Evolutionary conservation across 1,284 basidiomycete genomes (phyloP), one percentile per base, ranked within the genome.

Genomic region (Cryptococcus sp.): DNA sequence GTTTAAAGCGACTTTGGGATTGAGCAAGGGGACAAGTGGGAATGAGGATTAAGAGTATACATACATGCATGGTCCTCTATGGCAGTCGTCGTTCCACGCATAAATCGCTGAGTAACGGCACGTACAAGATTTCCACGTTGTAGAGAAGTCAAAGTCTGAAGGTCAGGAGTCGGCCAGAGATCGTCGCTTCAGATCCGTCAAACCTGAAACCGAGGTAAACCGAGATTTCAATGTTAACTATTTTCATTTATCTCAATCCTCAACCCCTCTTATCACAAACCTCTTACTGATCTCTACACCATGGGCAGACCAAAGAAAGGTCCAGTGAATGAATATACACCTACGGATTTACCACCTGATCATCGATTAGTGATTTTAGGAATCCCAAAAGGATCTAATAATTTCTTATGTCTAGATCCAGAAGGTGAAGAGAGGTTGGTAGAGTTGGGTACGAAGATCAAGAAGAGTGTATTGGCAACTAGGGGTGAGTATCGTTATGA

Each of bases 301-400:
- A 59, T 59, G 58, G 45, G 37, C 51, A 46, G 58, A 10, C 43
- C 48, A 11, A 23, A 23, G 23, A 52, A 56, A 53, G 44, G 49
- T 4, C 55, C 58, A 3, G 47, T 46, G 4, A 43, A 43, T 45
- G 58, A 59, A 33, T 41, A 46, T 11, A 48, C 67, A 13, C 68
- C 68, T 4, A 59, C 62, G 4, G 59, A 65, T 4, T 58, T 73
- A 2, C 70, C 72, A 0, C 5, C 52, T 0, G 56, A 64, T 32
- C 65, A 69, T 43, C 32, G 53, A 34, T 56, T 74, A 2, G 68
- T 72, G 23, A 59, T 62, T 10, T 62, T 74, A 14, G 65, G 65
- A 13, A 52, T 67, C 0, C 70, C 72, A 3, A 62, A 66, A 44
- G 72, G 72, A 14, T 70, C 67, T 38, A 65, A 65, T 60, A 67